Evolutionary conservation across 192 early-diverging fungal species (phyloP), one percentile per base, ranked within the genome.

Genomic region (Umbelopsis sp.): DNA sequence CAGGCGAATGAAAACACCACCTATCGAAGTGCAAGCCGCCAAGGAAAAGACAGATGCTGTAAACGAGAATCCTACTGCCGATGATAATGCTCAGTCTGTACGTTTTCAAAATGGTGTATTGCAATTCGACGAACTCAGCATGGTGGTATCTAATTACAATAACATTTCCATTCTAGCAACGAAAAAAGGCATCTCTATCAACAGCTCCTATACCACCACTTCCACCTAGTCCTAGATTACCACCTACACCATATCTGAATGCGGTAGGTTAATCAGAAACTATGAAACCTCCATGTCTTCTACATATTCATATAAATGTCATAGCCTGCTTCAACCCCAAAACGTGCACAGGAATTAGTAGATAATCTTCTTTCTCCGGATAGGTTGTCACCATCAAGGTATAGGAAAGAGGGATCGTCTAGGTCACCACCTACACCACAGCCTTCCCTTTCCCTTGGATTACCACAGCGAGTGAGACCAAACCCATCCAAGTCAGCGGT

Each of bases 391-490:
- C 56, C 56, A 34, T 12, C 31, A 32, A 22, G 56, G 17, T 62
- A 62, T 26, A 9, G 47, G 20, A 49, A 21, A 49, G 16, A 49
- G 0, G 34, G 31, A n/a, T 12, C 56, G 34, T 12, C 56, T 34
- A 29, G 56, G 17, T 29, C 56, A 20, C 56, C 56, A 20, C 56
- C 56, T 17, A 62, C 56, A 34, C 56, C 56, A 62, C 56, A 62
- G 56, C 56, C 56, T 14, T 62, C 56, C 14, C 26, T 62, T 16
- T 62, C 56, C 17, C 56, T 62, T 26, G 56, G 56, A 32, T 20
- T 62, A 8, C 56, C 56, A 62, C 56, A 62, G 31, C 56, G 56
- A 20, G 31, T 34, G 4, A 17, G 16, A 26, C 56, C 56, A 16
- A 62, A 26, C 14, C 24, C 56, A 34, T 32, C 56, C 16, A 62